Evolutionary conservation across 805 yeast species (phyloP).

Genomic region (Schizosaccharomyces osmophilus): DNA sequence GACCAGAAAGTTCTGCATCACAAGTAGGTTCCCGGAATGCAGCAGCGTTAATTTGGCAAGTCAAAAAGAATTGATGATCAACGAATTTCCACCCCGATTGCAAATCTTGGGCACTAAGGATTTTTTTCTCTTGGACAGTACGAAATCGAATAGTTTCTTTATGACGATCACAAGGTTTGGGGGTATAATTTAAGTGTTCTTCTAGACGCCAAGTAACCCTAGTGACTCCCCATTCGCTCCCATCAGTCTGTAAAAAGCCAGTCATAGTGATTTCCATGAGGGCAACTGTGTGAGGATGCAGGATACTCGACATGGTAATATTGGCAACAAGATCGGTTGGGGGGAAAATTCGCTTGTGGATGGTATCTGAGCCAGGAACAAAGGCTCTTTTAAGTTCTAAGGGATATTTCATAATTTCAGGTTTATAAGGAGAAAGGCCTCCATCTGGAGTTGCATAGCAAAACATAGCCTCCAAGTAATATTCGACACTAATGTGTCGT

Average conservation of each 20-base stretch:
- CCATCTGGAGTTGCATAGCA: background rate
- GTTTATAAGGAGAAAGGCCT: conserved; percentile 6
- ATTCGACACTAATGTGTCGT: conserved; percentile 47
- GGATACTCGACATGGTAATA: conserved; percentile 68
- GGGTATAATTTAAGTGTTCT: background rate
- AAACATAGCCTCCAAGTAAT: conserved; percentile 41
- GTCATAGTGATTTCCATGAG: conserved; percentile 65
- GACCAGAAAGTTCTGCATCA: background rate
- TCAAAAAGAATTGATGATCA: background rate
- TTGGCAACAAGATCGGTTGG: conserved; percentile 80
- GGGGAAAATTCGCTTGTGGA: conserved; percentile 76
- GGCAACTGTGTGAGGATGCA: conserved; percentile 68
- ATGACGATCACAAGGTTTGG: background rate
- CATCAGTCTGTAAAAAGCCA: conserved; percentile 9
- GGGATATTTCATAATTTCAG: conserved; percentile 21
- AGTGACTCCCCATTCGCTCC: background rate
- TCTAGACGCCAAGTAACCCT: background rate
- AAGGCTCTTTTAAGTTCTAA: conserved; percentile 54
- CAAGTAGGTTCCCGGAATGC: background rate
- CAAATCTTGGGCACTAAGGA: background rate
- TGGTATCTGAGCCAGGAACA: conserved; percentile 58
- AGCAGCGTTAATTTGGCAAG: background rate
- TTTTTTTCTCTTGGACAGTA: background rate
- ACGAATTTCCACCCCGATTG: background rate
- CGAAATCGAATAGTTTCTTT: background rate